Base-by-base conservation (phyloP, 2,329 filamentous ascomycete genomes). In the Xenoacremonium recifei region DNA sequence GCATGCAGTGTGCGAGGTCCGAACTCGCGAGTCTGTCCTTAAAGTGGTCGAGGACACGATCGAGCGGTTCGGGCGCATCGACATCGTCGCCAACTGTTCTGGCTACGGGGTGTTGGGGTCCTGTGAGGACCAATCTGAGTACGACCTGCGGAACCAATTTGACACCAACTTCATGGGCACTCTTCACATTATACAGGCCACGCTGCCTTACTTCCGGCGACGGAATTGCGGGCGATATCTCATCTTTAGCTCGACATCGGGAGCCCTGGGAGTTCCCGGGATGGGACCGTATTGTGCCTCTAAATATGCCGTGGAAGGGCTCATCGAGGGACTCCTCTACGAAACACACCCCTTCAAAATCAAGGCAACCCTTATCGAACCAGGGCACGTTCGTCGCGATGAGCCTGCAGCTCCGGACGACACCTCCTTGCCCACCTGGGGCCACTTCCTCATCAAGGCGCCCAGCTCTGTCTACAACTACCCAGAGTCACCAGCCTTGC, bases 101-200 rank as follows among this genome's bases (percentile, higher is more conserved):
- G 92, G 92, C 13, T 96, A 96, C 67, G 92, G 91, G 39, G 90
- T 99, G 40, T 95, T 97, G 54, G 92, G 89, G 20, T 85, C 92
- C 2, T 96, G 91, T 66, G 93, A 97, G 68, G 93, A 97, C 67
- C 93, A 97, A 69, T 90, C 96, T 64, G 89, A 96, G 62, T 85
- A 90, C 64, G 93, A 97, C 61, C 80, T 97, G 54, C 87, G 90
- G 44, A 92, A 95, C 59, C 93, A 97, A 66, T 96, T 97, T 68
- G 89, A 95, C 72, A 96, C 91, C 17, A 99, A 99, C 66, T 96
- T 96, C 66, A 92, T 95, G 75, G 93, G 93, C 40, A 95, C 90
- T 0, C 68, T 97, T 45, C 87, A 97, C 67, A 96, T 99, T 56
- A 85, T 97, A 45, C 90, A 96, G 63, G 73, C 88, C 16, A 91